These are phyloP conservation scores for Mortierella sp. DNA, from an alignment of 371 early-diverging fungal genomes.

Conservation along the genomic window DNA sequence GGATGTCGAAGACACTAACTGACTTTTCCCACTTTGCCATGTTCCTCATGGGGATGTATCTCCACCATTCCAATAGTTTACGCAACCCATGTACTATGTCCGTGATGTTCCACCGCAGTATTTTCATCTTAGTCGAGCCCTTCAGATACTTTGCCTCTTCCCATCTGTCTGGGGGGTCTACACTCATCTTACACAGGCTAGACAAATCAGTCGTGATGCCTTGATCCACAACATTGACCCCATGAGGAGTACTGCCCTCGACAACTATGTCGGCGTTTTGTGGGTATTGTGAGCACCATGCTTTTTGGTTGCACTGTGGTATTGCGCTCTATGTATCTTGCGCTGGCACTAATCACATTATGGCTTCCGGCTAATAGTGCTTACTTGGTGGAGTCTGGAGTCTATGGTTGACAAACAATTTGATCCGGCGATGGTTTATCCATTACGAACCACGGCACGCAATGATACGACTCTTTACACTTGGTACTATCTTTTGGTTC, in stretches of 20 bases:
- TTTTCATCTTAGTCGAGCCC: conserved; percentile 10
- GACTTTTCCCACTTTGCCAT: not conserved
- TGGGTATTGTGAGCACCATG: conserved; percentile 53
- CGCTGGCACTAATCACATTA: no score
- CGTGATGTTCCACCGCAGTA: conserved; percentile 18
- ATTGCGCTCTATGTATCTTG: no score
- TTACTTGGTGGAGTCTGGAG: conserved; percentile 64
- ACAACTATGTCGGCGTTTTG: conserved; percentile 60
- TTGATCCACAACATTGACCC: conserved; percentile 33
- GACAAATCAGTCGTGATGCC: not conserved
- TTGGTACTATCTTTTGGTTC: conserved; percentile 59
- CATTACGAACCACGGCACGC: conserved; percentile 64
- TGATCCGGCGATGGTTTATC: conserved; percentile 67
- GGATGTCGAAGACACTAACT: no score
- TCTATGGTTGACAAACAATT: conserved; percentile 59
- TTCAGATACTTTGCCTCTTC: conserved; percentile 20
- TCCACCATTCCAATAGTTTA: conserved; percentile 4
- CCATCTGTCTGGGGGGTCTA: conserved; percentile 56
- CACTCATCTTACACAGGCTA: conserved; percentile 47
- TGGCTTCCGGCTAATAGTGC: conserved; percentile 35
- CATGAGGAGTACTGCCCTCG: conserved; percentile 56
- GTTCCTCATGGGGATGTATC: not conserved
- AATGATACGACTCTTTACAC: conserved; percentile 57
- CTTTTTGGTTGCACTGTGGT: no score
- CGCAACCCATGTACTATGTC: conserved; percentile 17